Conservation (phyloP, 352 stramenopile species). For the Hyaloperonospora brassicae region DNA sequence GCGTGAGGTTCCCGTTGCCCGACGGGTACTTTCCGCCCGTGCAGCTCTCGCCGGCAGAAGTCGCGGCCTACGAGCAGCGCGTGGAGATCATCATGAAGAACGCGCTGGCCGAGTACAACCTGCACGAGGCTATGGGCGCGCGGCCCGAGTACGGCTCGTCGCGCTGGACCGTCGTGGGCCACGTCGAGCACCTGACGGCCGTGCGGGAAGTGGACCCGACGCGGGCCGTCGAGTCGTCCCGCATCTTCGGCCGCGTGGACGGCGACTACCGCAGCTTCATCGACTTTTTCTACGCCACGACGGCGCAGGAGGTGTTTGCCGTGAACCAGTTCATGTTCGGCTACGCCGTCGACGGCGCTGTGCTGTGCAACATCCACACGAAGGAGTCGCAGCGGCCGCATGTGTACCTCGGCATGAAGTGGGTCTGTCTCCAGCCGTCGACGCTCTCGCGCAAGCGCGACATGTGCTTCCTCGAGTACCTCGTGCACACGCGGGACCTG, state of each 20-base stretch:
- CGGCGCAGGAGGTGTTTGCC: constrained; percentile 45
- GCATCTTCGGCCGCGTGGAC: constrained; percentile 53
- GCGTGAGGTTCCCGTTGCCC: constrained; percentile 31
- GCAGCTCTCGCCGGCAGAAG: constrained; percentile 20
- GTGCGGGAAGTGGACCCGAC: constrained; percentile 33
- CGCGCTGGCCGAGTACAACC: constrained; percentile 34
- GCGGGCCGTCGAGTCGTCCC: constrained; percentile 29
- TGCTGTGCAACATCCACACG: constrained; percentile 72
- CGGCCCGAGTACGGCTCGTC: constrained; percentile 28
- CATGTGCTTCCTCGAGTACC: constrained; percentile 70
- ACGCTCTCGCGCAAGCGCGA: constrained; percentile 57
- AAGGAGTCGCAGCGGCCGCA: constrained; percentile 30
- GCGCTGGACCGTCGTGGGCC: constrained; percentile 28
- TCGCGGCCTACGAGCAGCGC: constrained; percentile 31
- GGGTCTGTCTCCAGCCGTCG: constrained; percentile 53
- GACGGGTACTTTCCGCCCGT: constrained; percentile 35
- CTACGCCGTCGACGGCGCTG: constrained; percentile 50
- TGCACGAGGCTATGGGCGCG: constrained; percentile 33
- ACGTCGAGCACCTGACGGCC: constrained; percentile 32
- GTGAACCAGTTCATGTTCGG: constrained; percentile 66
- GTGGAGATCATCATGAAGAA: constrained; percentile 39
- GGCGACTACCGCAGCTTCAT: constrained; percentile 57
- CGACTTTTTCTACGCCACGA: constrained; percentile 62
- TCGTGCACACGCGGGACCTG: constrained; percentile 55
- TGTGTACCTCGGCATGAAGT: constrained; percentile 78